Evolutionary conservation across 768 basidiomycete genomes (phyloP), one percentile per base, ranked within the genome.

Genomic region (Phylloporus arenicola): DNA sequence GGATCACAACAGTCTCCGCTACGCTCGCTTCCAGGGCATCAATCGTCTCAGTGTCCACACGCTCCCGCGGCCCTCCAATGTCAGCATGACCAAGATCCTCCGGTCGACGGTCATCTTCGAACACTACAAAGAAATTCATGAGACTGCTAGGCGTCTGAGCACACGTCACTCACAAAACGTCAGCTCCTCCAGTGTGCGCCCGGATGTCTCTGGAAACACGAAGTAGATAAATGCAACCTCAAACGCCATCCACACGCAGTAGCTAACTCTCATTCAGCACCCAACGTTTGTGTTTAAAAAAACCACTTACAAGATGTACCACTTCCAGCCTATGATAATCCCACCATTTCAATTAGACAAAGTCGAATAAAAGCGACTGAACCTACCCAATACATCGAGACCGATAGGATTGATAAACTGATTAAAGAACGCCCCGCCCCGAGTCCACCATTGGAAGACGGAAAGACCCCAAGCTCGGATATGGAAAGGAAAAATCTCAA

Each of bases 401-500:
- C 53, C 53, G 27, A 54, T 50, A 14, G 53, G 47, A 27, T 50
- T 44, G 9, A 47, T 25, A 29, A 54, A 50, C 9, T 43, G 45
- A 8, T 34, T 27, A 10, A 54, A n/a, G 45, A 54, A 43, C 6
- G 20, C 40, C 5, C 45, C 48, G 2, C 71, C 68, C 16, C 81
- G 75, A 42, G 78, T 71, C 65, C 76, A 80, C 70, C 74, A 78
- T 54, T 82, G 80, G 70, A 82, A 82, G 22, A 83, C 62, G 5
- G 81, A 70, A 51, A 83, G 74, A 35, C 82, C 82, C 64, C 77
- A 78, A 0, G 82, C 75, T 50, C 82, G 78, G 29, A 75, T 73
- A 53, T 80, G 75, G 69, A 71, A 83, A 0, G 82, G 83, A 71
- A 83, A 83, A 22, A 85, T 58, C 57, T 84, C 83, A 19, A 83